Evolutionary conservation across 352 stramenopile genomes (phyloP), one percentile per base, ranked within the genome.

Genomic region (Globisporangium solare): DNA sequence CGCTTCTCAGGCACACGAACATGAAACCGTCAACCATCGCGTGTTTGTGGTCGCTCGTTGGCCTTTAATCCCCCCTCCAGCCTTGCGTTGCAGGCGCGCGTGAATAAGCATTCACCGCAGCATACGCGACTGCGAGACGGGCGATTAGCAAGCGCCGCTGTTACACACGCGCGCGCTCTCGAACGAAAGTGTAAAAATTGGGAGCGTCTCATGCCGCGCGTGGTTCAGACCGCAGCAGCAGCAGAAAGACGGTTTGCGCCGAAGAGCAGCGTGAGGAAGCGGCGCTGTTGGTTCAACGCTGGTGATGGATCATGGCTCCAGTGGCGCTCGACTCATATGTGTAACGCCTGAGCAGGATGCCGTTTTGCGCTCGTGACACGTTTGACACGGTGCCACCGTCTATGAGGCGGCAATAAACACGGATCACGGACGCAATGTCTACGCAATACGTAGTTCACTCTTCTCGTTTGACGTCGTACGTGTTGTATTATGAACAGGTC

Each of bases 181-280:
- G 37, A 56, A 56, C 31, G 50, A 56, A 56, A 56, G 31, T 47
- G 35, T 47, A 56, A 56, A 47, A 35, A 47, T 21, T 27, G 22
- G 14, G 50, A 56, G 37, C 50, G 50, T 56, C 50, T 56, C 50
- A 56, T 47, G 40, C 14, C 27, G 3, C 10, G n/a, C n/a, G n/a
- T n/a, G n/a, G 27, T 35, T 35, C 27, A 43, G 39, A 27, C 2
- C 24, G 24, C 37, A 42, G 24, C 24, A 27, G 2, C 24, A 43
- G 13, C 39, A 43, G 39, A 43, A 43, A 43, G 50, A 41, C 49
- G 11, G 31, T 17, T 21, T 8, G 27, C 24, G 5, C n/a, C n/a
- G n/a, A n/a, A n/a, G n/a, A n/a, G n/a, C 5, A 27, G 39, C 17
- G 39, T 43, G 39, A 18, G 39, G n/a, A 43, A 43, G 39, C 7